Conservation (phyloP, 2,329 filamentous ascomycete genomes). For the Lasiodiplodia gonubiensis region DNA sequence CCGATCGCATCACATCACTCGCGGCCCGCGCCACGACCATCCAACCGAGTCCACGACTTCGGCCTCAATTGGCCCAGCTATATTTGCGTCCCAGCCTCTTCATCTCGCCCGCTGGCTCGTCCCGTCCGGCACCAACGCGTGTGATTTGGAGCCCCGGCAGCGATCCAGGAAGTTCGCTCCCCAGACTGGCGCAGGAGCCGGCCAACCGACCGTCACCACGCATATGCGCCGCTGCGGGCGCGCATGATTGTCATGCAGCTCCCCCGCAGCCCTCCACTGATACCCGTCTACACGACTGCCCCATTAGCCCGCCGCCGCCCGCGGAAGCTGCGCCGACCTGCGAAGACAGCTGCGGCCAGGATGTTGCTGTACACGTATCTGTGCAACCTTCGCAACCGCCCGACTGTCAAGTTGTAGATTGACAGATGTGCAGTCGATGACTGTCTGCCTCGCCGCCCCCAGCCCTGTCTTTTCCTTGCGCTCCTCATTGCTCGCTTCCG, state of each 20-base stretch:
- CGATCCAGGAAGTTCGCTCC: neutral
- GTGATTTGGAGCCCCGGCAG: constrained; percentile 12
- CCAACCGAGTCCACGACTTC: constrained; percentile 18
- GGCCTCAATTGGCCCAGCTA: constrained; percentile 7
- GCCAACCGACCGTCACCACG: constrained; percentile 27
- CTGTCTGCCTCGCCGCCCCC: neutral
- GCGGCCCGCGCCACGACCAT: neutral
- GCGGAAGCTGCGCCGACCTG: constrained; percentile 2
- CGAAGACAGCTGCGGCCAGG: neutral
- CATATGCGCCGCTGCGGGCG: constrained; percentile 18
- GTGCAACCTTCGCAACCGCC: constrained; percentile 24
- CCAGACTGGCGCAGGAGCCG: neutral
- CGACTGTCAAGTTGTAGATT: constrained; percentile 27
- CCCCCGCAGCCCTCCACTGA: constrained; percentile 23
- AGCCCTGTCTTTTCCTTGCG: constrained; percentile 12
- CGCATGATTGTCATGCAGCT: constrained; percentile 26
- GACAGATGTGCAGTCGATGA: constrained; percentile 24
- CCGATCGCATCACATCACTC: constrained; percentile 5
- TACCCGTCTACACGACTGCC: neutral
- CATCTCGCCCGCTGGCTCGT: constrained; percentile 15
- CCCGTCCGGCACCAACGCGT: constrained; percentile 4
- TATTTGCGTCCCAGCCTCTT: constrained; percentile 5
- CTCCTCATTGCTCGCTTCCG: constrained; percentile 25
- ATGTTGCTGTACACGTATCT: constrained; percentile 29
- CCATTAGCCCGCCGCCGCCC: neutral